Conservation (phyloP, 1,284 basidiomycete genomes). For the Xerocomus minutiporus region DNA sequence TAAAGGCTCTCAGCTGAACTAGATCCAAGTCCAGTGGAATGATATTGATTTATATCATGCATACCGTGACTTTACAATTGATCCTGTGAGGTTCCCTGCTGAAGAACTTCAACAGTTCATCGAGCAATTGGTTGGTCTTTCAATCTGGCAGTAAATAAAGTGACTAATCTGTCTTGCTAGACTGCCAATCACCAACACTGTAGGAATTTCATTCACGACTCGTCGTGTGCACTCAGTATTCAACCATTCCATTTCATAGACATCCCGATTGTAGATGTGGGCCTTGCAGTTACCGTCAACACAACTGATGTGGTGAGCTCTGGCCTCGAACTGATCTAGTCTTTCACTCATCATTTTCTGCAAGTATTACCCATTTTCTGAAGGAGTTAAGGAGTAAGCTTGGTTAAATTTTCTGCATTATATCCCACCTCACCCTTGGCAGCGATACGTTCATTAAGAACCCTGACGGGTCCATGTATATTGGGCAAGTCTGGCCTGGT, state of each 20-base stretch:
- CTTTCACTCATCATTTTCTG: constrained; percentile 1
- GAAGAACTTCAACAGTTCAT: constrained; percentile 60
- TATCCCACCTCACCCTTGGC: not conserved
- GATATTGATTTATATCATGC: constrained; percentile 72
- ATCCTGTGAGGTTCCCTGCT: constrained; percentile 59
- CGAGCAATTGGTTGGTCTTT: constrained; percentile 46
- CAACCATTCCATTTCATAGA: constrained; percentile 24
- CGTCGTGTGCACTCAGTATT: not conserved
- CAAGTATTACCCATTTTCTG: constrained; percentile 45
- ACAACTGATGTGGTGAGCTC: constrained; percentile 39
- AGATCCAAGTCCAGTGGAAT: constrained; percentile 61
- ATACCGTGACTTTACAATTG: constrained; percentile 63
- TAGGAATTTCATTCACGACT: constrained; percentile 4
- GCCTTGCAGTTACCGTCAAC: constrained; percentile 36
- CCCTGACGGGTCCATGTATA: constrained; percentile 59
- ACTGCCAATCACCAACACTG: constrained; percentile 42
- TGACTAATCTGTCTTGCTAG: constrained; percentile 16
- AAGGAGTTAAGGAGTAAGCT: constrained; percentile 39
- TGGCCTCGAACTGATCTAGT: not conserved
- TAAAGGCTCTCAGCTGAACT: not conserved
- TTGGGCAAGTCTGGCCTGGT: constrained; percentile 65
- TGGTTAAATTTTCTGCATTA: not conserved
- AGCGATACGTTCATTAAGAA: constrained; percentile 64
- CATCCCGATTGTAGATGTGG: constrained; percentile 43
- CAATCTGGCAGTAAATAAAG: not conserved